Evolutionary conservation across 805 yeast species (phyloP), one percentile per base, ranked within the genome.

Genomic region (Wickerhamiella cacticola): DNA sequence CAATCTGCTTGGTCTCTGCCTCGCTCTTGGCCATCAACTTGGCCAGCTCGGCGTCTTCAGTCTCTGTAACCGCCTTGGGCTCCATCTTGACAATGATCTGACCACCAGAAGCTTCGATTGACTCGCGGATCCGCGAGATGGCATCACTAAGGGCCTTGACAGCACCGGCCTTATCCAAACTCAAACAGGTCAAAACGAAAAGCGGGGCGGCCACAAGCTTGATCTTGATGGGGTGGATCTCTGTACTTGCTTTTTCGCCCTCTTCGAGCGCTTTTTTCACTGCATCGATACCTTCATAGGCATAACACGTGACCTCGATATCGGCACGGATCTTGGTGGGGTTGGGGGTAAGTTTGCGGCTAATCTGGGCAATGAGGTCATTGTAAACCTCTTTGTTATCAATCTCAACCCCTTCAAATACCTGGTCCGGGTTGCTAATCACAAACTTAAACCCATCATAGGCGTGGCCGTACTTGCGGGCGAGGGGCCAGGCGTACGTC

Each of bases 321-420:
- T 92, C 97, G n/a, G 98, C 95, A 68, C 98, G 82, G 62, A 94
- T 82, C 71, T 89, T 92, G 58, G 87, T 87, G 34, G 97, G 95
- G 70, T 88, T 96, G 53, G 98, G 98, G 29, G 98, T 92, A 66
- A 92, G 76, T 67, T 97, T 82, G 66, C 94, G 79, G 48, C 89
- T 74, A 59, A 92, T 89, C 69, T 92, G 92, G 46, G 76, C 71
- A 65, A 84, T 79, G 59, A 92, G 75, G 67, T 92, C 97, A 44
- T 78, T 83, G 66, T 85, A 73, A 31, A 92, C 74, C 39, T 79
- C 94, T 43, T 71, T 62, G 13, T 82, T 72, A 48, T 94, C 88
- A 35, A 65, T 68, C 50, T 63, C 69, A 54, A 89, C 70, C 45
- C 76, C 85, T 55, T 84, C 94, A 70, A 89, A 89, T 50, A 89